Evolutionary conservation across 805 yeast genomes (phyloP), one percentile per base, ranked within the genome.

Genomic region (Nakazawaea ambrosiae): DNA sequence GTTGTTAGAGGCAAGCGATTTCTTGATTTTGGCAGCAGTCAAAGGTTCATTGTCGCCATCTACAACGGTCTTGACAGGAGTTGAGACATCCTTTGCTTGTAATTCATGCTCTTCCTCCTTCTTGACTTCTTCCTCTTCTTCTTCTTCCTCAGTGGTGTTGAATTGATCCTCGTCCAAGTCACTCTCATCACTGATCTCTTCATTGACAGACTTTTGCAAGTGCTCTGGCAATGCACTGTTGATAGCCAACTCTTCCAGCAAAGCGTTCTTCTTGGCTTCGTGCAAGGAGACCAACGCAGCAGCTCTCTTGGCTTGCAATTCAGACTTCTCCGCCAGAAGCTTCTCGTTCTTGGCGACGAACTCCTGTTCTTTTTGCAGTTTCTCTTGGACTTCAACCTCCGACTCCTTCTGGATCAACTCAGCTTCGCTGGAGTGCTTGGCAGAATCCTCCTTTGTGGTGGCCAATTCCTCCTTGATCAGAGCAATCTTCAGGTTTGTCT

Each of bases 151-250:
- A n/a, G 52, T 29, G 22, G 42, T 31, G 23, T 44, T 50, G 40
- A 49, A 57, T 24, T 50, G 52, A 31, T 42, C 49, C 20, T 45
- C 54, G 44, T 54, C 57, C 29, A 58, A 39, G 18, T 49, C 50
- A 28, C 49, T 51, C 43, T 51, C 59, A 26, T 49, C 54, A 10
- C 58, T 45, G 19, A 51, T 34, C 12, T 37, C 43, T 31, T 49
- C 54, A n/a, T 48, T 39, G 16, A 58, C 42, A 11, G 58, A 60
- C 43, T 55, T 52, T 42, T 59, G 63, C 49, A 74, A 58, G 54
- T 74, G 81, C 34, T 68, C 75, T 10, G 81, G 81, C 43, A 70
- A 63, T 39, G 63, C 69, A 11, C 46, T 51, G 47, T 73, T 72
- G 47, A 74, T 69, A 38, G 60, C 62, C 48, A 62, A 67, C 46